Evolutionary conservation across 768 basidiomycete species (phyloP), one percentile per base, ranked within the genome.

Genomic region (Pisolithus tinctorius): DNA sequence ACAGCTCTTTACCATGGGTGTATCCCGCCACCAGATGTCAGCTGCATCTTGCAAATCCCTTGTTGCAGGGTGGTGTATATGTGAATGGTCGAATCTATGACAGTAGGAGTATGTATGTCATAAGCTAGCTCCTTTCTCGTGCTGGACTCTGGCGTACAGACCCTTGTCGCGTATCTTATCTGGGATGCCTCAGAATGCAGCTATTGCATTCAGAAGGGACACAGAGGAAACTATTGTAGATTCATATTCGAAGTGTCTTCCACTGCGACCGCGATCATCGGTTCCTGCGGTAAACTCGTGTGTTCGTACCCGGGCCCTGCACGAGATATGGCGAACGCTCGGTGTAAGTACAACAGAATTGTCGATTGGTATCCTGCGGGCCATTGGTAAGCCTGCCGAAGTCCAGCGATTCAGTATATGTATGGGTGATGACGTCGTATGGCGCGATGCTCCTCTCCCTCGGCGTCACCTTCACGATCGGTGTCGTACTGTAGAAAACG

Each of bases 1-100:
- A 81, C 77, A 1, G 74, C 81, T 1, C 69, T 81, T 3, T 71
- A 76, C 42, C 79, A 80, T 57, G 64, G 68, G 0, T 71, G 71
- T 6, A 69, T 68, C 4, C 20, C 20, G 20, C 63, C 65, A 0
- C 56, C 58, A 0, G 17, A 42, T 1, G 60, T 65, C 0, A 66
- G 26, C 41, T 62, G 6, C 65, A 69, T 9, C 60, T 79, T 20
- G 61, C 66, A 0, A 70, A 69, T 13, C 53, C 65, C 13, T 63
- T 83, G 23, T 51, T 82, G 17, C 61, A 69, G 49, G 61, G 65
- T 11, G 77, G 76, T 3, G 80, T 78, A 4, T 68, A 80, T 52
- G 70, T 75, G 8, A 73, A 83, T 55, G 34, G 40, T 71, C 1
- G 14, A 23, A 17, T 27, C 16, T 3, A 62, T 71, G 58, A 6